Evolutionary conservation across 2,329 filamentous ascomycete genomes (phyloP).

Genomic region (Fusarium ramigenum): DNA sequence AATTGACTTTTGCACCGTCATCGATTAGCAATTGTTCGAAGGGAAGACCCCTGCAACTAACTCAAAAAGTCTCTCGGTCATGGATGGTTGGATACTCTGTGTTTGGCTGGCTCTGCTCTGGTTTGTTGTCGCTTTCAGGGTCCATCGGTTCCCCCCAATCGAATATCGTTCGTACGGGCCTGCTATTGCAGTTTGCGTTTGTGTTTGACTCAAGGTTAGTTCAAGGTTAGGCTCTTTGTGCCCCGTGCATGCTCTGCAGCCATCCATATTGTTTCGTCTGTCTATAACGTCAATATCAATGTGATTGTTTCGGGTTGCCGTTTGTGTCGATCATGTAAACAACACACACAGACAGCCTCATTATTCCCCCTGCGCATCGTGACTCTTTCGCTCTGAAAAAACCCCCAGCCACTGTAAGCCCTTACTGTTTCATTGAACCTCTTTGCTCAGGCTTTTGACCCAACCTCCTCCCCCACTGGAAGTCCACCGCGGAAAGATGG

Average conservation of each 20-base stretch:
- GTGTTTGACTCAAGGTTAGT: background rate
- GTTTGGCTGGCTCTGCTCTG: background rate
- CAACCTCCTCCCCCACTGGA: slow-evolving; percentile 10
- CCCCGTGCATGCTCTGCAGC: background rate
- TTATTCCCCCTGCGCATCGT: slow-evolving; percentile 16
- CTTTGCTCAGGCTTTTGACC: background rate
- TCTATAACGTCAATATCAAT: background rate
- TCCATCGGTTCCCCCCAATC: slow-evolving; percentile 12
- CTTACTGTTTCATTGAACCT: slow-evolving; percentile 5
- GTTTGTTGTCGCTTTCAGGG: slow-evolving; percentile 17
- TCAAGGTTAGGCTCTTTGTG: background rate
- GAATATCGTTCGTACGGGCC: slow-evolving; percentile 18
- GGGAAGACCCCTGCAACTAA: background rate
- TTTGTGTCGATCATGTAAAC: slow-evolving; percentile 21
- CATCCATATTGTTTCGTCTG: background rate
- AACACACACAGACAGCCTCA: slow-evolving; percentile 2
- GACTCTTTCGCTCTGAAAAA: slow-evolving; percentile 6
- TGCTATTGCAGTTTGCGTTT: background rate
- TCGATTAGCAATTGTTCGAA: background rate
- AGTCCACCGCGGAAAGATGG: background rate
- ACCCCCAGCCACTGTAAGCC: slow-evolving; percentile 13
- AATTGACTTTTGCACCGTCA: slow-evolving; percentile 3
- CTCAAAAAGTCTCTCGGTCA: background rate
- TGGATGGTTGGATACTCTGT: background rate
- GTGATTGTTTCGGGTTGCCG: slow-evolving; percentile 11